Conservation (phyloP, 768 basidiomycete genomes). For the Boletales sp. region DNA sequence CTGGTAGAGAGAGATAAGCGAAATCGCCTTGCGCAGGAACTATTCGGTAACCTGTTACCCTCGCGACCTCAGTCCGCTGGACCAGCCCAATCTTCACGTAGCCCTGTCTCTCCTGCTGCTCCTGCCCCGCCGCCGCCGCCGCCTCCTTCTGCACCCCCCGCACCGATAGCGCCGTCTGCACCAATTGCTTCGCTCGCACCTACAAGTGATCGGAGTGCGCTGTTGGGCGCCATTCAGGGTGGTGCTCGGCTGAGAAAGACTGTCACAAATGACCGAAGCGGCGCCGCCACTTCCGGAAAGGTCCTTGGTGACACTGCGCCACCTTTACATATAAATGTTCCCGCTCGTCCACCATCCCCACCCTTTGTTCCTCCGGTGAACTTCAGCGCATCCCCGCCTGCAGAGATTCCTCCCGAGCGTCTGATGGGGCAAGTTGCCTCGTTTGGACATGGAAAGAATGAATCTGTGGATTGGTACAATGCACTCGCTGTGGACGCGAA, state of each 20-base stretch:
- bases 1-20: constrained; percentile 59
- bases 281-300: constrained; percentile 60
- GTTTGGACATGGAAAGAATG: constrained; percentile 47
- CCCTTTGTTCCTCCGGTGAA: background rate
- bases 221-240: constrained; percentile 77
- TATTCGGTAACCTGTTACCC: constrained; percentile 73
- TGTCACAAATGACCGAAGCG: constrained; percentile 82
- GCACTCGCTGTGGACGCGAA: constrained; percentile 70
- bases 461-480: constrained; percentile 90
- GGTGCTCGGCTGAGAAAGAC: constrained; percentile 71
- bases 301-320: constrained; percentile 75
- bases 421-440: constrained; percentile 14
- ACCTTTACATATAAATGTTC: constrained; percentile 61
- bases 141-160: constrained; percentile 32
- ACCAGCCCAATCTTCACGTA: constrained; percentile 17
- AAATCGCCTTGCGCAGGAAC: constrained; percentile 67
- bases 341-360: constrained; percentile 38
- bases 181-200: constrained; percentile 36
- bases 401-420: constrained; percentile 15
- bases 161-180: constrained; percentile 14
- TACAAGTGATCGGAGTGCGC: constrained; percentile 54
- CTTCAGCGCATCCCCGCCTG: constrained; percentile 16
- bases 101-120: constrained; percentile 30
- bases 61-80: constrained; percentile 57
- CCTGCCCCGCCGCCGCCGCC: constrained; percentile 39